phyloP scores from a whole-genome alignment of 2,329 filamentous ascomycete species.

The Penicillium psychrosexuale region DNA sequence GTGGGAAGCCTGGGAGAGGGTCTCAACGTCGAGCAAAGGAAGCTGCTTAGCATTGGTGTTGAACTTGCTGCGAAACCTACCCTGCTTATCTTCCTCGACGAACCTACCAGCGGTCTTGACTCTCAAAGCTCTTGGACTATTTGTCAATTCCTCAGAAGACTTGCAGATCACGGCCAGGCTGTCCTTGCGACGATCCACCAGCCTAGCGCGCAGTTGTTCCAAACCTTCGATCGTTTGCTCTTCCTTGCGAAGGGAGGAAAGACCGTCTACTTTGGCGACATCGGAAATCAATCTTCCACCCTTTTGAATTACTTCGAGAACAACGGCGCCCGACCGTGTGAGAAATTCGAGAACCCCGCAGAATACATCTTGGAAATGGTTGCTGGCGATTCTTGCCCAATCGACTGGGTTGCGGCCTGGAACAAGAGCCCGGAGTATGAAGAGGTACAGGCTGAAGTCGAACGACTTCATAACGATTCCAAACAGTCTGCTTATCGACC shows the following conservation, averaged over 20 bases:
- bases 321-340: slow-evolving; percentile 59
- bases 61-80: slow-evolving; percentile 86
- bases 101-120: slow-evolving; percentile 79
- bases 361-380: slow-evolving; percentile 69
- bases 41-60: slow-evolving; percentile 84
- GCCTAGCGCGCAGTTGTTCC: slow-evolving; percentile 84
- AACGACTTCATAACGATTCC: slow-evolving; percentile 47
- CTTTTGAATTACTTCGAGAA: slow-evolving; percentile 62
- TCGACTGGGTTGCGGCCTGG: slow-evolving; percentile 64
- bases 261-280: slow-evolving; percentile 65
- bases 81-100: slow-evolving; percentile 83
- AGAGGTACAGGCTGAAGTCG: slow-evolving; percentile 55
- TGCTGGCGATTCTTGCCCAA: slow-evolving; percentile 26
- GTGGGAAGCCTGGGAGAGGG: slow-evolving; percentile 81
- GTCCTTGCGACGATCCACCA: slow-evolving; percentile 93
- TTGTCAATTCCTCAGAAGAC: slow-evolving; percentile 73
- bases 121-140: slow-evolving; percentile 89
- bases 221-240: slow-evolving; percentile 65
- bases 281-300: slow-evolving; percentile 55
- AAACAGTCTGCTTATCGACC: slow-evolving; percentile 52
- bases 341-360: slow-evolving; percentile 64
- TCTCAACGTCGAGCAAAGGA: slow-evolving; percentile 58
- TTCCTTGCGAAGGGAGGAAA: slow-evolving; percentile 62
- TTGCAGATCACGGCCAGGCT: slow-evolving; percentile 80
- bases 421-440: slow-evolving; percentile 54